Evolutionary conservation across 2,329 filamentous ascomycete species (phyloP).

Genomic region (Lachnum nothofagi): DNA sequence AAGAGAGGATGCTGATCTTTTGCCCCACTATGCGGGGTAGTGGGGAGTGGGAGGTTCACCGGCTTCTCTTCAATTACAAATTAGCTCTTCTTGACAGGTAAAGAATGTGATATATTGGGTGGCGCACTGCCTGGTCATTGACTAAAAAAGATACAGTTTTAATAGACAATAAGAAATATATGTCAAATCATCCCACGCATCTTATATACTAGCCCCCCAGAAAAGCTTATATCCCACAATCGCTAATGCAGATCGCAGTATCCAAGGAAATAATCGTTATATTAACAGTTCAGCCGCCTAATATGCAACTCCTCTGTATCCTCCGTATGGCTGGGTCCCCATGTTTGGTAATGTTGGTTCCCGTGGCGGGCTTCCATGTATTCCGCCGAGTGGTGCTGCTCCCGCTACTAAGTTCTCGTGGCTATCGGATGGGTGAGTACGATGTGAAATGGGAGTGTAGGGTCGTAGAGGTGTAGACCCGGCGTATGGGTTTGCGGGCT

Average conservation of each 20-base stretch:
- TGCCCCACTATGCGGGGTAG: neutral
- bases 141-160: neutral
- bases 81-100: too few species aligned
- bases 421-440: slow-evolving; percentile 12
- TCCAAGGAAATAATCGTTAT: slow-evolving; percentile 7
- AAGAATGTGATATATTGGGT: neutral
- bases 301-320: slow-evolving; percentile 27
- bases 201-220: neutral
- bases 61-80: too few species aligned
- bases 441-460: slow-evolving; percentile 15
- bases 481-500: slow-evolving; percentile 29
- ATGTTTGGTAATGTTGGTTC: slow-evolving; percentile 21
- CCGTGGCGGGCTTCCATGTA: slow-evolving; percentile 14
- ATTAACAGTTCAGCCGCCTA: slow-evolving; percentile 13
- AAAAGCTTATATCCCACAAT: neutral
- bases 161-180: neutral
- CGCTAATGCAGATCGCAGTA: neutral
- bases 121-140: neutral
- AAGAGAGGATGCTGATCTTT: neutral
- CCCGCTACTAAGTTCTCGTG: slow-evolving; percentile 23
- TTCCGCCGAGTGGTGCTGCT: slow-evolving; percentile 26
- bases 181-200: neutral
- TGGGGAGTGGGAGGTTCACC: neutral
- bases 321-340: slow-evolving; percentile 11
- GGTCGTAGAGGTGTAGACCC: slow-evolving; percentile 22